Percentiles rank a stretch among this genome's conserved stretches.
Evolutionary conservation across 495 filamentous ascomycete species (phyloP).

Genomic region (Penicillium cosmopolitanum): DNA sequence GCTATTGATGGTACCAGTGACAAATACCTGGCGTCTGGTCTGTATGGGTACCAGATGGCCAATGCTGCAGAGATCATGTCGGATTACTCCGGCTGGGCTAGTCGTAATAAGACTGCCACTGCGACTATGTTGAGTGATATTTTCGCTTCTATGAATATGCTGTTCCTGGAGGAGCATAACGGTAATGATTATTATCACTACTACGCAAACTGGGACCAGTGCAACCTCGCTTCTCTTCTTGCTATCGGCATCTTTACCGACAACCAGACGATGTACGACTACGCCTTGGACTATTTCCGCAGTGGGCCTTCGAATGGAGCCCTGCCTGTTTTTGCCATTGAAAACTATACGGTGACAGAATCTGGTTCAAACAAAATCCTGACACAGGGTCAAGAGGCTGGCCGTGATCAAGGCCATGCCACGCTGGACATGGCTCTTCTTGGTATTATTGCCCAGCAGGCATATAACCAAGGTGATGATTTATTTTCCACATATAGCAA

Average conservation of each 20-base stretch:
- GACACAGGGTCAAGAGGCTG: neutral
- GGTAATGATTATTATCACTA: neutral
- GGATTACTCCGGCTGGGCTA: slow-evolving; percentile 36
- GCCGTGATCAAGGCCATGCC: neutral
- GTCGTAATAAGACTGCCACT: slow-evolving; percentile 20
- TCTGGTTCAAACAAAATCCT: neutral
- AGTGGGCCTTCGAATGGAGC: slow-evolving; percentile 40
- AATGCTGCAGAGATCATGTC: slow-evolving; percentile 50
- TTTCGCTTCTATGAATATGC: neutral
- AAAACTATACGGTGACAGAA: slow-evolving; percentile 11
- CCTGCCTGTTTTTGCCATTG: slow-evolving; percentile 15
- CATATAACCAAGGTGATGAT: neutral
- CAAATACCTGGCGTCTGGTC: slow-evolving; percentile 42
- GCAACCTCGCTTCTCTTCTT: neutral
- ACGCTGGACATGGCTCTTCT: neutral
- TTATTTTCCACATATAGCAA: neutral
- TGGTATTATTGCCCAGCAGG: neutral
- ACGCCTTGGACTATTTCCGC: slow-evolving; percentile 36
- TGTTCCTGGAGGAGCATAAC: neutral
- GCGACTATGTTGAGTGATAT: slow-evolving; percentile 27
- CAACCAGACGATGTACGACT: neutral
- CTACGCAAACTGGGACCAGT: neutral
- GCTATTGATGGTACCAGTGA: slow-evolving; percentile 38
- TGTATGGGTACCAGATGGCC: slow-evolving; percentile 51
- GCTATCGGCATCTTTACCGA: neutral